Evolutionary conservation across 2,329 filamentous ascomycete genomes (phyloP), one percentile per base, ranked within the genome.

Genomic region (Claviceps maximensis): DNA sequence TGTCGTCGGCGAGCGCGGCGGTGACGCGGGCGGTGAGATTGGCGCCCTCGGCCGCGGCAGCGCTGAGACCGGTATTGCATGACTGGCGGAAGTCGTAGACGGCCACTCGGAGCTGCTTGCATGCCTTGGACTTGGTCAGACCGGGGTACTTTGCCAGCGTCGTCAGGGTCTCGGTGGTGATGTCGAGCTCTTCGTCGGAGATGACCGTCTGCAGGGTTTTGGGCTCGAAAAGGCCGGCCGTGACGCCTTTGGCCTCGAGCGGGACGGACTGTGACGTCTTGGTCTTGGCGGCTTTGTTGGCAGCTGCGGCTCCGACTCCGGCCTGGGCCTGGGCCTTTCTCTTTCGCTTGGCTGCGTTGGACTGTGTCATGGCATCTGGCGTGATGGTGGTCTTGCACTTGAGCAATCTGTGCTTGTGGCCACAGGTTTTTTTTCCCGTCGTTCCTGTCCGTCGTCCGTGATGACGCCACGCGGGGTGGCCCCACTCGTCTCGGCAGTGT

Each of bases 1-100:
- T 79, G 49, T 75, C 80, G 63, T 87, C 83, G 23, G 78, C 75
- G 0, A 87, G 69, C 2, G 83, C 83, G 21, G 74, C 83, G 8
- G 80, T 82, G 36, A 87, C 80, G 47, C 82, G 74, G 9, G 81
- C 79, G 2, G 83, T 86, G 50, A 86, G 74, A 60, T 83, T 86
- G 49, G 75, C 75, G 54, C 76, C 77, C 56, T 73, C 76, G n/a
- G 45, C 42, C 21, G 42, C 21, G 50, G 74, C 72, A 49, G 76
- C 74, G 65, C 82, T 83, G 55, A 81, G 67, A 5, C 83, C 83
- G 0, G 80, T 86, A 0, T 80, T 84, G 58, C 82, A 86, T 17
- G 82, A 79, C 63, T 85, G 78, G 1, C 82, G 77, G 55, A 87
- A 87, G 21, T 82, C 79, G 60, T 84, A 85, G 8, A 85, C 82